These are phyloP conservation scores for Ampelomyces quisqualis DNA, from an alignment of 2,329 filamentous ascomycete genomes.

Conservation along the genomic window DNA sequence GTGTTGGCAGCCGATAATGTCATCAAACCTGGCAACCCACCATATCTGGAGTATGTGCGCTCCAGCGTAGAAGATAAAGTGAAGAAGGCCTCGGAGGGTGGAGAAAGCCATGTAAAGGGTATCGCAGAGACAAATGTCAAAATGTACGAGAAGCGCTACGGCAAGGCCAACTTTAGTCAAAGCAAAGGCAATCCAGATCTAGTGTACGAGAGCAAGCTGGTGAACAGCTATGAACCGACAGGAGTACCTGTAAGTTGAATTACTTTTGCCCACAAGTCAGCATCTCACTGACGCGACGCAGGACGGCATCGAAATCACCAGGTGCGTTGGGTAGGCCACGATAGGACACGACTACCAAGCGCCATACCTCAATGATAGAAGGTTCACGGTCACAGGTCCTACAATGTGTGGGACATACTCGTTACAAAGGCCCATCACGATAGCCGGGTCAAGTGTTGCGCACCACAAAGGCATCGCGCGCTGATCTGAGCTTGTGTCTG, in stretches of 20 bases:
- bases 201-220: constrained; percentile 64
- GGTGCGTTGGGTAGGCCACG: constrained; percentile 47
- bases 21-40: constrained; percentile 69
- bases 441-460: too few relatives aligned
- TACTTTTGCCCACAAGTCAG: not conserved
- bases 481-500: too few relatives aligned
- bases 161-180: constrained; percentile 48
- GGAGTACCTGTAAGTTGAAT: constrained; percentile 62
- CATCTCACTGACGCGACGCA: constrained; percentile 39
- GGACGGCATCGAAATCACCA: constrained; percentile 68
- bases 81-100: constrained; percentile 35
- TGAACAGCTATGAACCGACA: constrained; percentile 67
- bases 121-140: constrained; percentile 51
- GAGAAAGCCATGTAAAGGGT: constrained; percentile 39
- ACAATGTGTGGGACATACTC: too few relatives aligned
- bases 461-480: too few relatives aligned
- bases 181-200: constrained; percentile 62
- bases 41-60: constrained; percentile 69
- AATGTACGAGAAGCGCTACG: constrained; percentile 52
- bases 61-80: constrained; percentile 64
- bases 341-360: not conserved
- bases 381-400: too few relatives aligned
- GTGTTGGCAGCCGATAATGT: constrained; percentile 70
- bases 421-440: too few relatives aligned
- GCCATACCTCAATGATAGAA: too few relatives aligned